A percentile compares a stretch with the other conserved stretches of the same genome.
Evolutionary conservation across 257 asterid genomes (phyloP).

Genomic region (Solanum appendiculatum): DNA sequence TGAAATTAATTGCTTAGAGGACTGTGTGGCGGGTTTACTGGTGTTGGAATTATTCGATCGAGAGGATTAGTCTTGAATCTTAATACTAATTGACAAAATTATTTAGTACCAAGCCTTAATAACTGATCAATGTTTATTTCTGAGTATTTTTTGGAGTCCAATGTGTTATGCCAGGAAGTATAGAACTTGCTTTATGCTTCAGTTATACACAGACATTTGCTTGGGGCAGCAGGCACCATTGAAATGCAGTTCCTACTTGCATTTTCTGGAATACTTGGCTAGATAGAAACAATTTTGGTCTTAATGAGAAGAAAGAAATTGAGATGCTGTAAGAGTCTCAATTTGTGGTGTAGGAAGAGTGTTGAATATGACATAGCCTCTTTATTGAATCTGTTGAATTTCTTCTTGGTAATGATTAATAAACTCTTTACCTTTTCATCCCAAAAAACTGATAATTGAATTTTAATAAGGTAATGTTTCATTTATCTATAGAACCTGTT

Average conservation of each 20-base stretch:
- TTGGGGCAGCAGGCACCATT: background rate
- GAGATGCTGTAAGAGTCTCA: background rate
- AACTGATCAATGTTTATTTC: background rate
- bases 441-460: background rate
- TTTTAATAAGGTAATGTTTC: background rate
- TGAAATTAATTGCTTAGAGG: background rate
- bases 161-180: background rate
- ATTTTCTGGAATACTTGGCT: background rate
- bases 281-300: background rate
- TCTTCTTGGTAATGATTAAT: background rate
- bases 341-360: background rate
- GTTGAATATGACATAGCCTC: background rate
- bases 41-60: background rate
- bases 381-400: background rate
- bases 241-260: background rate
- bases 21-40: background rate
- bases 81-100: background rate
- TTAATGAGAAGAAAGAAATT: background rate
- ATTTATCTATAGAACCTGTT: background rate
- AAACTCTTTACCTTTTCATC: background rate
- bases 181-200: background rate
- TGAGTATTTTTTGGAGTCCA: background rate
- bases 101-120: background rate
- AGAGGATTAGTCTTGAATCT: background rate
- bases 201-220: background rate